Evolutionary conservation across 257 asterid genomes (phyloP).

Genomic region (Nicotiana benthamiana): DNA sequence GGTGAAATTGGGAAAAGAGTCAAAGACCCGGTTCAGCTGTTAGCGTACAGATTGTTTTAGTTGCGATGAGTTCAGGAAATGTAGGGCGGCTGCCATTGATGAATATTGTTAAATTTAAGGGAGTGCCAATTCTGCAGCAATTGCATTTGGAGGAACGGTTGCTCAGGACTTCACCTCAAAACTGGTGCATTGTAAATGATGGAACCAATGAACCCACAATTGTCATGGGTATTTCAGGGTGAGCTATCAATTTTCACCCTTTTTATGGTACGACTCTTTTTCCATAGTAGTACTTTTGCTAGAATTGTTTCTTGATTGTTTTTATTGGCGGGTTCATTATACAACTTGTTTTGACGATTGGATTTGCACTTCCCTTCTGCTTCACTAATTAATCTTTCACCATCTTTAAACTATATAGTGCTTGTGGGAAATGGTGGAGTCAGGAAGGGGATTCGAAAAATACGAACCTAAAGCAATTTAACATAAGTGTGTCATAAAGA

Average conservation of each 20-base stretch:
- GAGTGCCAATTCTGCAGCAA: conserved; percentile 68
- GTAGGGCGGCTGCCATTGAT: conserved; percentile 41
- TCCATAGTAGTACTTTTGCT: neutral
- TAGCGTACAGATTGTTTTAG: neutral
- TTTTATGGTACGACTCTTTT: neutral
- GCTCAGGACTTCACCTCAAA: conserved; percentile 58
- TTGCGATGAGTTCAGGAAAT: conserved; percentile 24
- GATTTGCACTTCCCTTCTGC: too few relatives aligned
- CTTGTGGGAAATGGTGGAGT: too few relatives aligned
- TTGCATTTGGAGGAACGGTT: conserved; percentile 78
- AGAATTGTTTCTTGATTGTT: neutral
- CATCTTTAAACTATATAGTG: too few relatives aligned
- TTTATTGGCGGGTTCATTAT: neutral
- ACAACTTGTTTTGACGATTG: neutral
- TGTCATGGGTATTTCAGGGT: conserved; percentile 98
- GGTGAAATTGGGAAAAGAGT: neutral
- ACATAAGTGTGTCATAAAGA: neutral
- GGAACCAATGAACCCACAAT: conserved; percentile 64
- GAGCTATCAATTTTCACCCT: conserved; percentile 9
- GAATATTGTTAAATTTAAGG: conserved; percentile 49
- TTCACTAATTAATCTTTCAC: too few relatives aligned
- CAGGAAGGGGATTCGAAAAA: too few relatives aligned
- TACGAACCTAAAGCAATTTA: too few relatives aligned
- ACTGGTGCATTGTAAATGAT: conserved; percentile 87
- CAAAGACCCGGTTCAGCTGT: neutral